Evolutionary conservation across 495 filamentous ascomycete species (phyloP).

Genomic region (Penicillium tannophilum): DNA sequence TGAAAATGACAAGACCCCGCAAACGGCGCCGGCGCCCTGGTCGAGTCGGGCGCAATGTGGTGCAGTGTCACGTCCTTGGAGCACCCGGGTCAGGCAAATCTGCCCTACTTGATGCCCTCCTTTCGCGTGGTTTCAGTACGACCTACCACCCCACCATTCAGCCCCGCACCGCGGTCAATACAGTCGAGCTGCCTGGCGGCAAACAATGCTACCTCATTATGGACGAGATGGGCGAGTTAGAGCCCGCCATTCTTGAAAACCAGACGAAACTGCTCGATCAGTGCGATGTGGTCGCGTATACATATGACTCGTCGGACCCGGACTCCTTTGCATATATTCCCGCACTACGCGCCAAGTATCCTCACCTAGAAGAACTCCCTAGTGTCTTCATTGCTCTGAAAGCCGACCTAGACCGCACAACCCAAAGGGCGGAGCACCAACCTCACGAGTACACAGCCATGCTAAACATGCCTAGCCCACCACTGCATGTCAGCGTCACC

Average conservation of each 20-base stretch:
- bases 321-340: constrained; percentile 93
- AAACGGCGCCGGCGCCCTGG: constrained; percentile 79
- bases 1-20: constrained; percentile 89
- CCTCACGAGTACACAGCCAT: constrained; percentile 87
- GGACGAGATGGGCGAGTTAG: constrained; percentile 92
- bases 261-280: constrained; percentile 85
- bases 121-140: constrained; percentile 80
- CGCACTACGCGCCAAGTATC: constrained; percentile 72
- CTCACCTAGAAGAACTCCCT: constrained; percentile 82
- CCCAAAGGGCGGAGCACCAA: constrained; percentile 85
- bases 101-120: constrained; percentile 84
- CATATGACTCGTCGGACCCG: constrained; percentile 94
- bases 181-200: constrained; percentile 91
- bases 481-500: constrained; percentile 89
- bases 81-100: constrained; percentile 83
- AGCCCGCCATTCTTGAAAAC: constrained; percentile 92
- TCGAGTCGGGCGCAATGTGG: constrained; percentile 91
- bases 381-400: constrained; percentile 91
- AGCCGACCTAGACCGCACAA: constrained; percentile 91
- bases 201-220: constrained; percentile 97
- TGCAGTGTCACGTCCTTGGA: constrained; percentile 91
- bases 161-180: constrained; percentile 90
- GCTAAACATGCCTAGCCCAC: constrained; percentile 73
- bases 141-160: constrained; percentile 96
- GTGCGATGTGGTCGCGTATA: constrained; percentile 91